phyloP scores from a whole-genome alignment of 805 yeast genomes.

The Kodamaea neixiangensis region DNA sequence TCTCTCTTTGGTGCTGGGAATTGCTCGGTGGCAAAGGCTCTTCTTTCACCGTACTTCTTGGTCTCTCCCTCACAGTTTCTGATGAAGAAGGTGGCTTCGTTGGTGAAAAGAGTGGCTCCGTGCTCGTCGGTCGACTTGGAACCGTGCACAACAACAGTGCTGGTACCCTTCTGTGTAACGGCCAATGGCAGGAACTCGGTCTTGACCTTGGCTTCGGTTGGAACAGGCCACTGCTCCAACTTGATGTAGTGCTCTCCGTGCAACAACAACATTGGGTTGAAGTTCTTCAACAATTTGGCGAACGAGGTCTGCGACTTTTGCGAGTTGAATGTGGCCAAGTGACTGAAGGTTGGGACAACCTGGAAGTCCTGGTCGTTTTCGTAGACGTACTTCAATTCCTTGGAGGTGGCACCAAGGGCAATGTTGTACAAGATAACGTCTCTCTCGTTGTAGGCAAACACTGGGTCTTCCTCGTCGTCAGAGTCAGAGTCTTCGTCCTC shows the following conservation, averaged over 20 bases:
- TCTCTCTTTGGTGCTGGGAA: slow-evolving; percentile 61
- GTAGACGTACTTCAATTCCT: slow-evolving; percentile 75
- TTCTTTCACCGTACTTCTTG: slow-evolving; percentile 48
- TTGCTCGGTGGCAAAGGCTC: slow-evolving; percentile 59
- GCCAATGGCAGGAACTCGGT: slow-evolving; percentile 71
- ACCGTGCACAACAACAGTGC: slow-evolving; percentile 76
- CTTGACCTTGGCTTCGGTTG: slow-evolving; percentile 62
- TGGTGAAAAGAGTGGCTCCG: slow-evolving; percentile 71
- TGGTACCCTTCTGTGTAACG: slow-evolving; percentile 80
- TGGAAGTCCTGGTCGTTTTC: slow-evolving; percentile 79
- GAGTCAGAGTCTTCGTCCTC: slow-evolving; percentile 40
- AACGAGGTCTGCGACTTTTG: slow-evolving; percentile 58
- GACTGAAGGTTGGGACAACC: slow-evolving; percentile 87
- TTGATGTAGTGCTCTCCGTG: slow-evolving; percentile 96
- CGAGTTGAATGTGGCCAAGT: slow-evolving; percentile 77
- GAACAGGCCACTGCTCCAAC: slow-evolving; percentile 73
- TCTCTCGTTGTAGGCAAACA: slow-evolving; percentile 61
- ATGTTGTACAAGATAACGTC: slow-evolving; percentile 83
- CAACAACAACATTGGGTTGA: slow-evolving; percentile 83
- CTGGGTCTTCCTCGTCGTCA: slow-evolving; percentile 42
- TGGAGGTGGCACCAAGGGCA: slow-evolving; percentile 82
- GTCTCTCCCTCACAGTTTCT: slow-evolving; percentile 69
- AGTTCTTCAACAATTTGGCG: slow-evolving; percentile 66
- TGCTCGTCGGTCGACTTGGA: slow-evolving; percentile 69
- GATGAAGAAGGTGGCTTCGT: slow-evolving; percentile 82